These are phyloP conservation scores for Aspergillus sojae DNA, from an alignment of 2,329 filamentous ascomycete species.

Conservation along the genomic window DNA sequence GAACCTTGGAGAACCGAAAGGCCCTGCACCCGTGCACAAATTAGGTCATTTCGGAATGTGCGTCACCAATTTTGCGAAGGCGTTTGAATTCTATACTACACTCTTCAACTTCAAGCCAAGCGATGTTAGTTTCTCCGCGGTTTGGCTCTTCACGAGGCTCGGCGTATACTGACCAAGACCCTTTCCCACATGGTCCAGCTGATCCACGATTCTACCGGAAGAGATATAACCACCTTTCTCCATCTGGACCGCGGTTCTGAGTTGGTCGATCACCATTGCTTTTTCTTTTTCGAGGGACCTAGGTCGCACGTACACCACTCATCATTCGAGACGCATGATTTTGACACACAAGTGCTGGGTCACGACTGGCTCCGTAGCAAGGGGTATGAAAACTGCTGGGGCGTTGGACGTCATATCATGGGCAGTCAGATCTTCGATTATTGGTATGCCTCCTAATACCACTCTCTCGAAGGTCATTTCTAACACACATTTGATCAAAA, in stretches of 20 bases:
- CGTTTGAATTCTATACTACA: constrained; percentile 13
- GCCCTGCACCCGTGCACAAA: constrained; percentile 24
- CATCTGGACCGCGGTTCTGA: constrained; percentile 57
- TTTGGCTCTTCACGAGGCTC: too few relatives aligned
- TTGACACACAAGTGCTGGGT: constrained; percentile 69
- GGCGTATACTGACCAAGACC: too few relatives aligned
- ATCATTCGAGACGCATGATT: constrained; percentile 71
- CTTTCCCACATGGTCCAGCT: constrained; percentile 5
- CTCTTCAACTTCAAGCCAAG: constrained; percentile 14
- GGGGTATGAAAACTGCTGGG: constrained; percentile 69
- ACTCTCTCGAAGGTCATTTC: not conserved
- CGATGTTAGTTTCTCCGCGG: constrained; percentile 8
- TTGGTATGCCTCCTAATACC: constrained; percentile 53
- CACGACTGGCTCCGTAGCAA: constrained; percentile 68
- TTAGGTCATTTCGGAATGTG: constrained; percentile 24
- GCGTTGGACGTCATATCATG: constrained; percentile 69
- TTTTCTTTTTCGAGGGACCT: constrained; percentile 48
- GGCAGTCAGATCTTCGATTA: constrained; percentile 75
- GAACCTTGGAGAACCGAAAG: constrained; percentile 1
- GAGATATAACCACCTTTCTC: constrained; percentile 52
- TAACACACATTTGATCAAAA: not conserved
- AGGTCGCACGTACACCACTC: constrained; percentile 65
- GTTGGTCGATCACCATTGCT: constrained; percentile 58
- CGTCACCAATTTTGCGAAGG: constrained; percentile 11
- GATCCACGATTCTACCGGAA: constrained; percentile 12